phyloP scores from a whole-genome alignment of 106 monocot species.

The Amphibolis antarctica region DNA sequence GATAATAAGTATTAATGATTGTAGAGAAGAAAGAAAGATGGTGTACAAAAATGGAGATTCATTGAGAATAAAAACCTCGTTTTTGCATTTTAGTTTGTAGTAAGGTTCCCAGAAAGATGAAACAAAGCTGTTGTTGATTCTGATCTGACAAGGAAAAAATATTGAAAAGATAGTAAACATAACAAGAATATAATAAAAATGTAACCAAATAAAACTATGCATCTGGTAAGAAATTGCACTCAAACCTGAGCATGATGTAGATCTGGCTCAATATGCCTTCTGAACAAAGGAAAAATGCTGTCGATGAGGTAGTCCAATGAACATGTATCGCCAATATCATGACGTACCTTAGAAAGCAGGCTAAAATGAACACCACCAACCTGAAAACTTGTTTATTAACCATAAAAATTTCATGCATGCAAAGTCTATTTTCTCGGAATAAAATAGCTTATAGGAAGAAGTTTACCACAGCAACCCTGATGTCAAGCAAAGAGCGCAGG shows the following conservation, averaged over 20 bases:
- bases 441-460: background rate
- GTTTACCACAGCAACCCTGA: constrained; percentile 92
- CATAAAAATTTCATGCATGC: background rate
- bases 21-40: background rate
- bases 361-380: constrained; percentile 99
- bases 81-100: constrained; percentile 94
- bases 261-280: constrained; percentile 95
- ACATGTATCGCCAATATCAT: constrained; percentile 95
- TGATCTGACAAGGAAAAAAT: constrained; percentile 42
- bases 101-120: constrained; percentile 92
- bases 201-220: background rate
- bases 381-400: constrained; percentile 23
- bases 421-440: too few relatives aligned
- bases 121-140: constrained; percentile 98
- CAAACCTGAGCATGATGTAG: constrained; percentile 94
- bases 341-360: constrained; percentile 87
- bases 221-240: background rate
- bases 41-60: background rate
- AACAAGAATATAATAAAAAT: background rate
- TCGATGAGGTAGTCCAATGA: constrained; percentile 93
- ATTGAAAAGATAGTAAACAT: background rate
- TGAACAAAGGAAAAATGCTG: constrained; percentile 94
- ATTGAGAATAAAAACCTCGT: constrained; percentile 40
- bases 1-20: background rate
- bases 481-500: constrained; percentile 80